Evolutionary conservation across 345 rosid genomes (phyloP).

Genomic region (Acer saccharum): DNA sequence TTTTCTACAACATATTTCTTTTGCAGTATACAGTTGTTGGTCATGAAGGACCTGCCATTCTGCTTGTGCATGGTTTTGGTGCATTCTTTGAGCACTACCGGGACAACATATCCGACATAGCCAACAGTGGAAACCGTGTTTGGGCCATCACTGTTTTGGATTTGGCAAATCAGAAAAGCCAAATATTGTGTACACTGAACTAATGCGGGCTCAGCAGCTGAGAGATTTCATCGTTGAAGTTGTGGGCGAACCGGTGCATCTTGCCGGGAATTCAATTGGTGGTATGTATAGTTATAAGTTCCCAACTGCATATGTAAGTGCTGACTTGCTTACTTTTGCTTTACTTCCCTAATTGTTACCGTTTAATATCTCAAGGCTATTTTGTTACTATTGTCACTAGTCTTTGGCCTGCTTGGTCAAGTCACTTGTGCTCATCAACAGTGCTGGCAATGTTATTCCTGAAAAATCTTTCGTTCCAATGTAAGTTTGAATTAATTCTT

Average conservation of each 20-base stretch:
- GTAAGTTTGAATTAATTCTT: conserved; percentile 40
- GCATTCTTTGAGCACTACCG: conserved; percentile 91
- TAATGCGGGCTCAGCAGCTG: conserved; percentile 80
- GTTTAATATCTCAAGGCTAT: conserved; percentile 56
- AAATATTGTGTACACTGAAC: conserved; percentile 77
- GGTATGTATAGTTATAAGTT: conserved; percentile 45
- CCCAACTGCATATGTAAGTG: neutral
- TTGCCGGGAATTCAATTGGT: conserved; percentile 85
- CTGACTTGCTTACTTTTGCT: neutral
- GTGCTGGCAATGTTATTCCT: conserved; percentile 76
- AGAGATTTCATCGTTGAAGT: conserved; percentile 80
- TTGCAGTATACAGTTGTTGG: conserved; percentile 71
- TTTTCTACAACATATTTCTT: conserved; percentile 12
- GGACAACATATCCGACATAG: conserved; percentile 57
- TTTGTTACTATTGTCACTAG: conserved; percentile 58
- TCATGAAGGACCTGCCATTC: conserved; percentile 63
- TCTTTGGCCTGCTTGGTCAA: conserved; percentile 74
- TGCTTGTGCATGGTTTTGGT: conserved; percentile 96
- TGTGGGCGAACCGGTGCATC: conserved; percentile 81
- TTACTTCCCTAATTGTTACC: conserved; percentile 10
- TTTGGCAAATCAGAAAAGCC: conserved; percentile 97
- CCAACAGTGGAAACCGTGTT: conserved; percentile 55
- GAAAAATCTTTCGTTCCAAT: conserved; percentile 47
- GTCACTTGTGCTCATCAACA: conserved; percentile 71
- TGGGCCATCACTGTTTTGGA: conserved; percentile 79